phyloP scores from a whole-genome alignment of 805 yeast genomes.

The Candida golubevii region DNA sequence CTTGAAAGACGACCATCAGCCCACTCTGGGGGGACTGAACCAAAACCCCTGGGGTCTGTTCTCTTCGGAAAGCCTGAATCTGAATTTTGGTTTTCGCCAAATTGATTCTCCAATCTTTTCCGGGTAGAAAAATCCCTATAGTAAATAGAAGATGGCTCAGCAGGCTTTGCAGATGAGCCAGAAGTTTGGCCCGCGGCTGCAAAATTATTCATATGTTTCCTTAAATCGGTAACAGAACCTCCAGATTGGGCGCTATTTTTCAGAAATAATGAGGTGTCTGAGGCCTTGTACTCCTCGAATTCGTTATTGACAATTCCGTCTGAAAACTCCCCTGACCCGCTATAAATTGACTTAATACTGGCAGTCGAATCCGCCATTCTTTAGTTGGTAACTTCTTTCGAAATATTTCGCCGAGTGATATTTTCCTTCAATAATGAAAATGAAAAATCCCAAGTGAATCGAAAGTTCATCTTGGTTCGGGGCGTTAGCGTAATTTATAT shows the following conservation, averaged over 20 bases:
- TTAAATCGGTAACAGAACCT: background rate
- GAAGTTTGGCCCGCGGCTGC: background rate
- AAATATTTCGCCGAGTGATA: too few relatives aligned
- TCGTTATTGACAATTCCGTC: constrained; percentile 6
- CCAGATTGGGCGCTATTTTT: background rate
- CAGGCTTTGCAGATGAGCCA: background rate
- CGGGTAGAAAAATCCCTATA: background rate
- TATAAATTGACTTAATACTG: constrained; percentile 35
- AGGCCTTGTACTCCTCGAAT: too few relatives aligned
- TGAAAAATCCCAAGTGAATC: too few relatives aligned
- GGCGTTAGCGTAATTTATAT: background rate
- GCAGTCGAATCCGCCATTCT: constrained; percentile 42
- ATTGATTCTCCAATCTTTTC: background rate
- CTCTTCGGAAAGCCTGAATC: too few relatives aligned
- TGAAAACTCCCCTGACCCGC: constrained; percentile 28
- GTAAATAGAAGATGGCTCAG: background rate
- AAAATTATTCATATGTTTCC: background rate
- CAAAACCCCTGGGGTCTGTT: background rate
- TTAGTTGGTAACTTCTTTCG: too few relatives aligned
- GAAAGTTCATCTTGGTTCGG: too few relatives aligned
- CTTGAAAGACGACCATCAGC: constrained; percentile 4
- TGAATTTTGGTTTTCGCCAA: background rate
- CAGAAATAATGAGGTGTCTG: background rate
- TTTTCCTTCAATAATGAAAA: too few relatives aligned
- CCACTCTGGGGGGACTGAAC: constrained; percentile 6